phyloP scores from a whole-genome alignment of 148 eudicot genomes.

The Rheum nobile region DNA sequence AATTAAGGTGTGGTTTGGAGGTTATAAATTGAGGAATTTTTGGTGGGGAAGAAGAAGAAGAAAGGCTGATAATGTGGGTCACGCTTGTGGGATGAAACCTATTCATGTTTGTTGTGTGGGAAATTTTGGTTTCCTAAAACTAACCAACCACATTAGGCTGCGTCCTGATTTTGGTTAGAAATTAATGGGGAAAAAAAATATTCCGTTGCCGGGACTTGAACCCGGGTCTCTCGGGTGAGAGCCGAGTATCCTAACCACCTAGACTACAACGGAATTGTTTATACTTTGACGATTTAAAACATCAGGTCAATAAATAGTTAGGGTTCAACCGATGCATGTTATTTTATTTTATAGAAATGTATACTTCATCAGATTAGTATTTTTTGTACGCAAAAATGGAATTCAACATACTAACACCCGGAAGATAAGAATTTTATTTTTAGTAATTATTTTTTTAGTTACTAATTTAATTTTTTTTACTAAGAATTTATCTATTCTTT shows the following conservation, averaged over 20 bases:
- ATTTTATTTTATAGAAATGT: no score
- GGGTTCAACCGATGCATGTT: no score
- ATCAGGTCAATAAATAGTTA: no score
- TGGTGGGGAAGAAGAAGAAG: background rate
- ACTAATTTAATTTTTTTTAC: no score
- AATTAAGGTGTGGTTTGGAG: background rate
- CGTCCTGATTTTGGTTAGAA: no score
- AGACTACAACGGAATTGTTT: conserved; percentile 82
- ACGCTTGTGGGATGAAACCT: background rate
- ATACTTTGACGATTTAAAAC: no score
- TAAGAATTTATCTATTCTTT: no score
- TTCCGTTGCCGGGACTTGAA: conserved; percentile 99
- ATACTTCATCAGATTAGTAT: no score
- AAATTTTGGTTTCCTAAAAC: background rate
- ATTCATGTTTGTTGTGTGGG: background rate
- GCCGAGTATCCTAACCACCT: conserved; percentile 99
- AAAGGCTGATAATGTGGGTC: background rate
- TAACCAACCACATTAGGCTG: background rate
- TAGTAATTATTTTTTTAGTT: no score
- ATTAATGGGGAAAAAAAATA: background rate
- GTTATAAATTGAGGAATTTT: background rate
- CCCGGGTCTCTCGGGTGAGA: conserved; percentile 99
- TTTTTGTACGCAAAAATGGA: no score
- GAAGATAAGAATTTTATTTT: no score
- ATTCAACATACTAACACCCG: no score